phyloP scores from a whole-genome alignment of 2,329 filamentous ascomycete genomes.

The Albifimbria verrucaria region DNA sequence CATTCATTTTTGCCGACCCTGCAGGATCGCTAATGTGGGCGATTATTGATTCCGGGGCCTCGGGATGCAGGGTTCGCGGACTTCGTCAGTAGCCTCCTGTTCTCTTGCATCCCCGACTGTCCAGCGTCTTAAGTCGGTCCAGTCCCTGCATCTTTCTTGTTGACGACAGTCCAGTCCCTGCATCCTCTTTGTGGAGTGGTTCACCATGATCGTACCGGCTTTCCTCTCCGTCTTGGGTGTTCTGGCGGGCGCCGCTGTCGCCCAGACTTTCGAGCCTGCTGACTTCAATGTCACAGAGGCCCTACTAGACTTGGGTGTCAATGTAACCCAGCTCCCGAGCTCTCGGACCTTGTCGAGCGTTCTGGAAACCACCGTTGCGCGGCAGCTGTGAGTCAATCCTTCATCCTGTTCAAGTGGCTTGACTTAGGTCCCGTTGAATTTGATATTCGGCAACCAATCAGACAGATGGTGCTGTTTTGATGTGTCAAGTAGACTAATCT shows the following conservation, averaged over 20 bases:
- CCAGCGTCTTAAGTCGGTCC: too few species aligned
- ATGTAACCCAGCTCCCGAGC: constrained; percentile 9
- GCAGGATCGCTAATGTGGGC: too few species aligned
- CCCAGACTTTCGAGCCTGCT: constrained; percentile 6
- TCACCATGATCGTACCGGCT: neutral
- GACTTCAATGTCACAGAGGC: constrained; percentile 12
- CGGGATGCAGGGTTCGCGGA: too few species aligned
- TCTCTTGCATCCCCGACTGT: too few species aligned
- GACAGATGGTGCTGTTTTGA: neutral
- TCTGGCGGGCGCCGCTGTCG: neutral
- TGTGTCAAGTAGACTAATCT: neutral
- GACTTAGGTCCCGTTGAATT: too few species aligned
- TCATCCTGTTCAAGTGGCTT: neutral
- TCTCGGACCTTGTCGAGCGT: constrained; percentile 1
- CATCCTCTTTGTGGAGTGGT: neutral
- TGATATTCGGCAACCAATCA: neutral
- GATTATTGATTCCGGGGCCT: too few species aligned
- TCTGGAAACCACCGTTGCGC: neutral
- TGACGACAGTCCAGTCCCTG: too few species aligned
- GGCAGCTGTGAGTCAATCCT: neutral
- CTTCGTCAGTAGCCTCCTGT: too few species aligned
- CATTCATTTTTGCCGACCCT: too few species aligned
- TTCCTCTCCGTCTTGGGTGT: neutral
- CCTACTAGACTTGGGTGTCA: constrained; percentile 11
- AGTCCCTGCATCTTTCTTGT: too few species aligned